Conservation (phyloP, 2,329 filamentous ascomycete species). For the Clarireedia homoeocarpa region DNA sequence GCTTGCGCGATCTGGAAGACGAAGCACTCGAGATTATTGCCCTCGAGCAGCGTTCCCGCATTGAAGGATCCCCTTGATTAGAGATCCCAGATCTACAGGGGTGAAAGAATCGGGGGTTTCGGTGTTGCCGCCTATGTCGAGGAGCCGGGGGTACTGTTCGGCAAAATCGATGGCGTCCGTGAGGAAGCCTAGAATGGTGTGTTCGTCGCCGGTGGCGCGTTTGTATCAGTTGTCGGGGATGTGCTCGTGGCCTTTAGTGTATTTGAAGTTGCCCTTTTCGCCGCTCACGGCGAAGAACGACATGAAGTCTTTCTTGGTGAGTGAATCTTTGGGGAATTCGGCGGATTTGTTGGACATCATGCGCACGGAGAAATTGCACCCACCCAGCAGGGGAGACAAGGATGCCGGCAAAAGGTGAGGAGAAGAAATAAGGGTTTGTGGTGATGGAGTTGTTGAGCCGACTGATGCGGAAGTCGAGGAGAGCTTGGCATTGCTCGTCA, state of each 20-base stretch:
- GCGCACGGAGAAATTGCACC: slow-evolving; percentile 25
- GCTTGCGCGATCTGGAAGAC: slow-evolving; percentile 34
- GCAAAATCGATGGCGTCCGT: slow-evolving; percentile 34
- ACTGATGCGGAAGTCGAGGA: slow-evolving; percentile 36
- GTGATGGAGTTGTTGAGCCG: slow-evolving; percentile 31
- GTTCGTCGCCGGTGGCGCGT: slow-evolving; percentile 23
- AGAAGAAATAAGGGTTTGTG: slow-evolving; percentile 44
- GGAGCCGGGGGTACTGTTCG: slow-evolving; percentile 36
- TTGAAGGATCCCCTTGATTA: slow-evolving; percentile 40
- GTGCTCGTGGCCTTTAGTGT: slow-evolving; percentile 13
- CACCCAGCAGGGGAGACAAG: slow-evolving; percentile 24
- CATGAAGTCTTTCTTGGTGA: slow-evolving; percentile 22
- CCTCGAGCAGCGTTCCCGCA: slow-evolving; percentile 34
- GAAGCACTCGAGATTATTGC: slow-evolving; percentile 41
- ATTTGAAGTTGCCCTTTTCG: slow-evolving; percentile 12
- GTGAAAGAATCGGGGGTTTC: slow-evolving; percentile 45
- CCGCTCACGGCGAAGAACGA: slow-evolving; percentile 17
- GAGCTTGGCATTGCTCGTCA: slow-evolving; percentile 33
- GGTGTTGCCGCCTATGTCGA: slow-evolving; percentile 44
- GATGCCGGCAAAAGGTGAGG: slow-evolving; percentile 44
- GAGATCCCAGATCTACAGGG: slow-evolving; percentile 35
- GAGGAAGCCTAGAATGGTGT: slow-evolving; percentile 33
- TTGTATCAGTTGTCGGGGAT: slow-evolving; percentile 21
- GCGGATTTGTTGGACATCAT: slow-evolving; percentile 29
- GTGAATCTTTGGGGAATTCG: slow-evolving; percentile 23